Evolutionary conservation across 1,284 basidiomycete species (phyloP).

Genomic region (Cryptococcus depauperatus): DNA sequence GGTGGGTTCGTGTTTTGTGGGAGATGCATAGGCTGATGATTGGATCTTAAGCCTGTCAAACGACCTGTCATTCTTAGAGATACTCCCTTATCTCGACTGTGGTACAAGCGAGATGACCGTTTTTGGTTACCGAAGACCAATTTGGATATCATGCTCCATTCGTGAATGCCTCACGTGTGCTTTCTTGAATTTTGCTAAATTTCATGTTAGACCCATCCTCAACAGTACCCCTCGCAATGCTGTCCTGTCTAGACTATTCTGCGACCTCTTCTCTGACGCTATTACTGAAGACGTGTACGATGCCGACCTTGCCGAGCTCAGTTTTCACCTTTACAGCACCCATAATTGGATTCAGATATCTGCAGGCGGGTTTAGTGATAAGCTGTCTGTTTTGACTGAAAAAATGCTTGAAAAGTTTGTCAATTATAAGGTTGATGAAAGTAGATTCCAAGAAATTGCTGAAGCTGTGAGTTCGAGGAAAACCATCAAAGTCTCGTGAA

Average conservation of each 20-base stretch:
- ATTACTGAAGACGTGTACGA: slow-evolving; percentile 89
- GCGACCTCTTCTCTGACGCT: slow-evolving; percentile 79
- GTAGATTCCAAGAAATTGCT: slow-evolving; percentile 73
- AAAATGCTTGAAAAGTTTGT: slow-evolving; percentile 68
- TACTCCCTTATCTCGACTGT: slow-evolving; percentile 63
- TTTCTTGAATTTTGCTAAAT: neutral
- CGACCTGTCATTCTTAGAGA: slow-evolving; percentile 69
- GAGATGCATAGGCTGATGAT: slow-evolving; percentile 1
- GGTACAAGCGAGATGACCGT: slow-evolving; percentile 93
- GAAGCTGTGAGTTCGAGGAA: slow-evolving; percentile 57
- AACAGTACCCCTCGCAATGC: slow-evolving; percentile 41
- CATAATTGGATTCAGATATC: slow-evolving; percentile 63
- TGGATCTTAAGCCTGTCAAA: slow-evolving; percentile 54
- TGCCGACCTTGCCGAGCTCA: slow-evolving; percentile 82
- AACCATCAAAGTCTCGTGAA: neutral
- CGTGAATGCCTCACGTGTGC: slow-evolving; percentile 16
- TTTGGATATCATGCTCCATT: slow-evolving; percentile 37
- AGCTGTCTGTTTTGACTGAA: slow-evolving; percentile 68
- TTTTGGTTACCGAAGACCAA: slow-evolving; percentile 87
- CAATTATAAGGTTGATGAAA: slow-evolving; percentile 59
- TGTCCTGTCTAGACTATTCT: slow-evolving; percentile 53
- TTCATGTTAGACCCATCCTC: slow-evolving; percentile 33
- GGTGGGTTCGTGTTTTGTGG: slow-evolving; percentile 48
- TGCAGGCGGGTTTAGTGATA: slow-evolving; percentile 89
- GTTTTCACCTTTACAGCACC: slow-evolving; percentile 63